Evolutionary conservation across 179 eudicot species (phyloP).

Genomic region (Beta lomatogona): DNA sequence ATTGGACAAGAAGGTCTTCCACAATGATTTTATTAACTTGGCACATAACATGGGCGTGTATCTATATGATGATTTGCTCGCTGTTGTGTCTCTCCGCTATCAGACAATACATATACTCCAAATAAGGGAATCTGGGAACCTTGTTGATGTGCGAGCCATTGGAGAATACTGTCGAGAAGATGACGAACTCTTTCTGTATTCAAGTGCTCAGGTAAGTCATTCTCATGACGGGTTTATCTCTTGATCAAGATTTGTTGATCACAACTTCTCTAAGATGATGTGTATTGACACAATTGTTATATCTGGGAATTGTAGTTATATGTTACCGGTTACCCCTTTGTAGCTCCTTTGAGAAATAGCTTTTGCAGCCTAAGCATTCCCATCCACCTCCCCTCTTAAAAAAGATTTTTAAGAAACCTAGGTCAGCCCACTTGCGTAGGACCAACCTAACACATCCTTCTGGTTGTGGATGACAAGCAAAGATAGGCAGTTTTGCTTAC

Average conservation of each 20-base stretch:
- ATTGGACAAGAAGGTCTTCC: slow-evolving; percentile 86
- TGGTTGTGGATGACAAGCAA: not conserved
- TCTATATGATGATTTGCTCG: slow-evolving; percentile 87
- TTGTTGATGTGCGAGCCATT: slow-evolving; percentile 85
- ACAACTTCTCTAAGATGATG: too few species aligned
- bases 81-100: slow-evolving; percentile 91
- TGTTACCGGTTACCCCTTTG: too few species aligned
- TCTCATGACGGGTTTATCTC: slow-evolving; percentile 4
- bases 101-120: slow-evolving; percentile 93
- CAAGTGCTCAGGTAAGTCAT: slow-evolving; percentile 76
- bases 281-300: not conserved
- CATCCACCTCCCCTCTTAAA: not conserved
- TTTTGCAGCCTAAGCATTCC: not conserved
- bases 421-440: not conserved
- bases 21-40: slow-evolving; percentile 83
- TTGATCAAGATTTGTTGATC: not conserved
- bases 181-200: slow-evolving; percentile 84
- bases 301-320: not conserved
- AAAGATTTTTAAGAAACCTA: not conserved
- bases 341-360: not conserved
- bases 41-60: slow-evolving; percentile 83
- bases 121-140: slow-evolving; percentile 86
- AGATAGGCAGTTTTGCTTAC: not conserved
- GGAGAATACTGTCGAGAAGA: slow-evolving; percentile 96
- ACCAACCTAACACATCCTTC: not conserved